Conservation (phyloP, 192 early-diverging fungal genomes). For the Podila verticillata region DNA sequence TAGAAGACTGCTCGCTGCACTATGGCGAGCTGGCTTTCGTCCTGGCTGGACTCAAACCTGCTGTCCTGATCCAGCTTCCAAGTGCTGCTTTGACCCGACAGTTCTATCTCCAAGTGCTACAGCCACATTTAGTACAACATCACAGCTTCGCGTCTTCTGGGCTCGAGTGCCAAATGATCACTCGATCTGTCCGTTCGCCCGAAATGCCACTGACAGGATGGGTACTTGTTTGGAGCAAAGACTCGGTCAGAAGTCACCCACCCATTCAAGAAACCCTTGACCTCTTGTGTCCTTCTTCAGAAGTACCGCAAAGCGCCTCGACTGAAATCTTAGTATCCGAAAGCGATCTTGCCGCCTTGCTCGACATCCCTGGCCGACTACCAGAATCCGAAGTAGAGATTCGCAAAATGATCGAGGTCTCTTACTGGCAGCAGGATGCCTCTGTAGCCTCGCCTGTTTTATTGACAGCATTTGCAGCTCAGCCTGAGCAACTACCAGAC, state of each 20-base stretch:
- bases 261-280: constrained; percentile 20
- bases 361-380: constrained; percentile 34
- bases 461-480: constrained; percentile 43
- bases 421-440: constrained; percentile 28
- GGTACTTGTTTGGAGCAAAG: constrained; percentile 25
- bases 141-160: constrained; percentile 1
- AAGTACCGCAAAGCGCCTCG: not conserved
- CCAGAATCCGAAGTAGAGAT: constrained; percentile 21
- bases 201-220: constrained; percentile 42
- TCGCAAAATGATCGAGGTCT: constrained; percentile 35
- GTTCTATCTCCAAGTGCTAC: constrained; percentile 17
- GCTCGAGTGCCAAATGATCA: constrained; percentile 29
- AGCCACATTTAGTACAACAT: constrained; percentile 7
- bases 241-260: constrained; percentile 5
- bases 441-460: constrained; percentile 1
- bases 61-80: constrained; percentile 32
- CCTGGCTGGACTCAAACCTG: constrained; percentile 38
- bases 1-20: constrained; percentile 39
- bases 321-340: constrained; percentile 10
- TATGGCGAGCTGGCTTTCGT: constrained; percentile 39
- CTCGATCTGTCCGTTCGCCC: constrained; percentile 16
- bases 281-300: constrained; percentile 11
- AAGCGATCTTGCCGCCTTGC: constrained; percentile 20
- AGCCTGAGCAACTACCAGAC: constrained; percentile 27
- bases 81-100: constrained; percentile 1